Evolutionary conservation across 495 filamentous ascomycete genomes (phyloP).

Genomic region (Penicillium pancosmium): DNA sequence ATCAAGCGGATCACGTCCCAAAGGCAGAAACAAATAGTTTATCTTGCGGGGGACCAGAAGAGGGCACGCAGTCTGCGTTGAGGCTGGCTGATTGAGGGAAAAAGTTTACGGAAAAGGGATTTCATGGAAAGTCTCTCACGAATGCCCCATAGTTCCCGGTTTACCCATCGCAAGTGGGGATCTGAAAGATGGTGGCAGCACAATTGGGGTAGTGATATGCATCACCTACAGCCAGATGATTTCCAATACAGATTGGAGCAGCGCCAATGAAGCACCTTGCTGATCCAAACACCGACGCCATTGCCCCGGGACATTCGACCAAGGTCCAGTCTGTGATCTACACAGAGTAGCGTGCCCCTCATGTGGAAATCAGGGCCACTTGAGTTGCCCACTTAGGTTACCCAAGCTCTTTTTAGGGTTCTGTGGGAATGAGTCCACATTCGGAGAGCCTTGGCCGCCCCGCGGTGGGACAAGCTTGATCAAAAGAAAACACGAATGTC

Average conservation of each 20-base stretch:
- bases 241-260: not conserved
- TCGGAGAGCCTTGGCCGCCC: constrained; percentile 11
- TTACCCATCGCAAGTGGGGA: constrained; percentile 5
- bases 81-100: not conserved
- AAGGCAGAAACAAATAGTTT: constrained; percentile 7
- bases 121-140: constrained; percentile 8
- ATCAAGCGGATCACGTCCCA: constrained; percentile 3
- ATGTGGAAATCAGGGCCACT: constrained; percentile 2
- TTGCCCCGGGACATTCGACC: constrained; percentile 6
- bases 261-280: constrained; percentile 8
- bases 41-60: constrained; percentile 7
- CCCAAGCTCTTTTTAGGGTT: not conserved
- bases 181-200: constrained; percentile 5
- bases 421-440: not conserved
- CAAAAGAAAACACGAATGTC: not conserved
- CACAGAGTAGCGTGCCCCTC: constrained; percentile 10
- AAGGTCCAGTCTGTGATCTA: constrained; percentile 17
- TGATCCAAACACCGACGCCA: constrained; percentile 11
- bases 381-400: not conserved
- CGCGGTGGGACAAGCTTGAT: not conserved
- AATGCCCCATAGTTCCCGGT: constrained; percentile 11
- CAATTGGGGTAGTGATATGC: constrained; percentile 11
- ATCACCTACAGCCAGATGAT: constrained; percentile 6
- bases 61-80: constrained; percentile 1
- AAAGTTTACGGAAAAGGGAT: not conserved